A percentile compares a stretch with the other conserved stretches of the same genome.
These are phyloP conservation scores for Boechera divaricarpa DNA, from an alignment of 345 rosid species.

Conservation along the genomic window DNA sequence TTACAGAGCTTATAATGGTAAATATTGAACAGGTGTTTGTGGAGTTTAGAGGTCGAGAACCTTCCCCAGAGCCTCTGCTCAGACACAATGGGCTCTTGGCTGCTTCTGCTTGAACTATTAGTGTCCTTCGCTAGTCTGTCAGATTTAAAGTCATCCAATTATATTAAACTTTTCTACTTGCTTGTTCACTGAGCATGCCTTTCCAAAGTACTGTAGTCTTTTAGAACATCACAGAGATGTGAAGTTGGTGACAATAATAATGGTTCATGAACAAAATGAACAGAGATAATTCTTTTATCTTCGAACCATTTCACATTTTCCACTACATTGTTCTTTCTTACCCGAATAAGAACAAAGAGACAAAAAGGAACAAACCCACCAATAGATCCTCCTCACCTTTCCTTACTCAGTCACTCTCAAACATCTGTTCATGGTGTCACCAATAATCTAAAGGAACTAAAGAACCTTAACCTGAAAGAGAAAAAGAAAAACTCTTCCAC, in stretches of 20 bases:
- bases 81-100: constrained; percentile 86
- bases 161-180: neutral
- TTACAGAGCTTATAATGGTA: neutral
- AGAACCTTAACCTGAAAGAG: constrained; percentile 25
- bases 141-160: neutral
- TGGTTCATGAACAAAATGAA: constrained; percentile 1
- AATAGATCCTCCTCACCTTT: neutral
- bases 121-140: neutral
- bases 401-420: constrained; percentile 18
- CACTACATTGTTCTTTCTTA: constrained; percentile 4
- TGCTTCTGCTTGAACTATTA: constrained; percentile 47
- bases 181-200: constrained; percentile 3
- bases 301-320: neutral
- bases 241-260: neutral
- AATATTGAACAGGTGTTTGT: constrained; percentile 70
- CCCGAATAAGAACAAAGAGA: neutral
- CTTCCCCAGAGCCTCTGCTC: constrained; percentile 89
- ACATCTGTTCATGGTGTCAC: constrained; percentile 21
- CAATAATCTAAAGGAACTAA: constrained; percentile 23
- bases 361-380: neutral
- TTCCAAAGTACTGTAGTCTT: neutral
- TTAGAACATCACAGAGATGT: neutral
- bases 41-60: constrained; percentile 93
- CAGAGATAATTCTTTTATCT: constrained; percentile 2
- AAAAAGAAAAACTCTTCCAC: constrained; percentile 11